Evolutionary conservation across 495 filamentous ascomycete genomes (phyloP), one percentile per base, ranked within the genome.

Genomic region (Cercophora newfieldiana): DNA sequence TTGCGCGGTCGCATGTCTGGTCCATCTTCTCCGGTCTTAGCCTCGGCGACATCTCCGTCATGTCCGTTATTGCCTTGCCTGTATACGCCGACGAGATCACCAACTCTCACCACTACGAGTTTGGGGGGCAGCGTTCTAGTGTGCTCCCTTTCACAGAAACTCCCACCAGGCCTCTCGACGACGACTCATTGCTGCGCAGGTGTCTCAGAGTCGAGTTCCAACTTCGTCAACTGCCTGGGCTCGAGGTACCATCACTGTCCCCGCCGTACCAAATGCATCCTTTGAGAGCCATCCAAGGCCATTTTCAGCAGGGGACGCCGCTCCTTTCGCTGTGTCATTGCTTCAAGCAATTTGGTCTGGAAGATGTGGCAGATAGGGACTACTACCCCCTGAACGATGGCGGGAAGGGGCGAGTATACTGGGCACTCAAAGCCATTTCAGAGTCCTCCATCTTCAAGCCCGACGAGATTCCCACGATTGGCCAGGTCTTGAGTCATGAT

Each of bases 21-120:
- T 71, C 68, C 10, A 3, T 50, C 21, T 55, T 68, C 30, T 66
- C 66, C 24, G 48, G 57, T 14, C 21, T 49, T 31, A 71, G 57
- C 28, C 33, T 71, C 16, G 63, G 49, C 24, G 63, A 71, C 28
- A 30, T 71, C 1, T 71, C 69, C 5, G 53, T 44, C 29, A 53
- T 71, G 21, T 71, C 69, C 19, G 66, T 66, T 57, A 66, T 71
- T 26, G 63, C 66, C 1, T 30, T 71, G 22, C 69, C 66, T 28
- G 53, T 71, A 1, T 53, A 19, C 25, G n/a, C 51, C 5, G 61
- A 53, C 28, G 69, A 71, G 0, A 25, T 71, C 2, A 21, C 50
- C 21, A 53, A 53, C 37, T 8, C 58, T 0, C 64, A 70, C 0
- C 72, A 69, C 54, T 74, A 74, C 58, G 10, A 22, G 22, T 71